Conservation (phyloP, 805 yeast genomes). For the Myxozyma kluyveri region DNA sequence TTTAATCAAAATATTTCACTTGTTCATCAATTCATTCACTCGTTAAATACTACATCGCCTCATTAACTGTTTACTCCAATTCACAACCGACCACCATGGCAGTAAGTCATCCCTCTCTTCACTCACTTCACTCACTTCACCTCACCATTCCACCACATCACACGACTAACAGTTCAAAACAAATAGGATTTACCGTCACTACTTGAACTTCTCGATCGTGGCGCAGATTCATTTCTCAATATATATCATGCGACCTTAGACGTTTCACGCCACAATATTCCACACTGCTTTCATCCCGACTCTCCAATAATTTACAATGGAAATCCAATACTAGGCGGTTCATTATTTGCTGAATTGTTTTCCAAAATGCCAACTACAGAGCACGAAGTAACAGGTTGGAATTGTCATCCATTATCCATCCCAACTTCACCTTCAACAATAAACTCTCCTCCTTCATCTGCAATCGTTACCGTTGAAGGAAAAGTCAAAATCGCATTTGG, state of each 20-base stretch:
- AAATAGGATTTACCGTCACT: no score
- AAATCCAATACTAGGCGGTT: slow-evolving; percentile 42
- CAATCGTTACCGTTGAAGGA: slow-evolving; percentile 39
- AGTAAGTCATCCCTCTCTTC: no score
- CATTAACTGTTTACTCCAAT: no score
- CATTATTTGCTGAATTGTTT: slow-evolving; percentile 39
- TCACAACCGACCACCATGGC: no score
- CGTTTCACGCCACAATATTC: slow-evolving; percentile 33
- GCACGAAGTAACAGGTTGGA: slow-evolving; percentile 40
- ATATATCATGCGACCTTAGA: slow-evolving; percentile 40
- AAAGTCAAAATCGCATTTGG: slow-evolving; percentile 38
- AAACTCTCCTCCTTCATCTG: slow-evolving; percentile 30
- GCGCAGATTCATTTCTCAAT: slow-evolving; percentile 47
- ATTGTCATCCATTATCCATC: slow-evolving; percentile 41
- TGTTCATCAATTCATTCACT: no score
- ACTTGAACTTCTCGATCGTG: no score
- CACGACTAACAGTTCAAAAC: no score
- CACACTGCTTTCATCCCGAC: slow-evolving; percentile 32
- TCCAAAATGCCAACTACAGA: slow-evolving; percentile 38
- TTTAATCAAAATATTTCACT: no score
- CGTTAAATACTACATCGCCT: no score
- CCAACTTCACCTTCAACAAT: slow-evolving; percentile 12
- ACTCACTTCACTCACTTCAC: no score
- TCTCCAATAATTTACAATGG: slow-evolving; percentile 46
- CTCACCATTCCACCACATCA: no score